These are phyloP conservation scores for Ilyonectria robusta DNA, from an alignment of 2,329 filamentous ascomycete genomes.

Conservation along the genomic window DNA sequence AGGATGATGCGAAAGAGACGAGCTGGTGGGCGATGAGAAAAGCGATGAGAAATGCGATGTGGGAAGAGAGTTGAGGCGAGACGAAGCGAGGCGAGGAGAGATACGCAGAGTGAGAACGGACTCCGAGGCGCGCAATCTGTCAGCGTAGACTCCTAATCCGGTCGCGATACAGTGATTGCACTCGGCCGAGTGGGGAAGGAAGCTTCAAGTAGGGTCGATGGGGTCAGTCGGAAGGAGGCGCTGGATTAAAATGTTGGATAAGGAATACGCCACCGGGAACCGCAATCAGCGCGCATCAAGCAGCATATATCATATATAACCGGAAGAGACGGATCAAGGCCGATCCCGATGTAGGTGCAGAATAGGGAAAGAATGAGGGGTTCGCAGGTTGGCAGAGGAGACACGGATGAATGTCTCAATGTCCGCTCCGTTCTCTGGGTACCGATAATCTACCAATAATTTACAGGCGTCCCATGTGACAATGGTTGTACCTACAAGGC, in stretches of 20 bases:
- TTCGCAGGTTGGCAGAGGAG: background rate
- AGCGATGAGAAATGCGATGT: conserved; percentile 3
- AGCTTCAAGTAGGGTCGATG: conserved; percentile 14
- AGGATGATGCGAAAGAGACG: conserved; percentile 2
- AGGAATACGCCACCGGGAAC: background rate
- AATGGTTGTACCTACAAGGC: background rate
- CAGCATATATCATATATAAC: background rate
- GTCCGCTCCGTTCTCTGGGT: background rate
- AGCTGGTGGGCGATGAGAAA: conserved; percentile 2
- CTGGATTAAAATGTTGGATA: background rate
- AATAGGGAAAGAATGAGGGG: conserved; percentile 1
- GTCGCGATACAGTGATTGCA: conserved; percentile 20
- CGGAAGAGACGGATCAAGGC: background rate
- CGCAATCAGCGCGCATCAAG: background rate
- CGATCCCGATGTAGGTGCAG: background rate
- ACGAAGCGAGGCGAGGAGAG: background rate
- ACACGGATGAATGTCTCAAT: background rate
- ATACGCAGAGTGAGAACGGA: background rate
- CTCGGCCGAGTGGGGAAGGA: conserved; percentile 16
- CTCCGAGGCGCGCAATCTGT: conserved; percentile 3
- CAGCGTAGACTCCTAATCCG: conserved; percentile 29
- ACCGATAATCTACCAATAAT: background rate
- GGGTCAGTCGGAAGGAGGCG: background rate
- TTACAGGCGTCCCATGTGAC: background rate
- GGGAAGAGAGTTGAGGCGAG: conserved; percentile 6